Base-by-base conservation (phyloP, 129 eudicot species). In the Cynara cardunculus region DNA sequence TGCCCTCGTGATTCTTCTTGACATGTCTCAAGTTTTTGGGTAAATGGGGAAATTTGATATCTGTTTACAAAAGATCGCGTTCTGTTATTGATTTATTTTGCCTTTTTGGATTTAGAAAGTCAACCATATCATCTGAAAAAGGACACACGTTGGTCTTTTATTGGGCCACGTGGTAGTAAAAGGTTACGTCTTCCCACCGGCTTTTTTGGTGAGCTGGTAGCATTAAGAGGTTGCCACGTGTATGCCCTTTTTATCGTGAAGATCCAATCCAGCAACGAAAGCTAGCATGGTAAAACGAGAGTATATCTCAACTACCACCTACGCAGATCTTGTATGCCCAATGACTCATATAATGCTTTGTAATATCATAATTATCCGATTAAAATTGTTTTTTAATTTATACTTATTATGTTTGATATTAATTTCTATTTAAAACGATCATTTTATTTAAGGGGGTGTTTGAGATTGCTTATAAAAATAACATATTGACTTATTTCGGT, bases 1-100 rank as follows among this genome's bases (percentile, higher is more conserved):
- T 77, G 77, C 31, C 6, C 86, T 71, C 82, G 86, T 83, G 86
- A 83, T 37, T 71, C 82, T 37, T 77, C 39, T 77, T 87, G 76
- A 79, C 72, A 77, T 77, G 76, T 73, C 85, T 79, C 64, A 69
- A 78, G 83, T 75, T 74, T 32, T 34, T 69, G 35, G 64, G 28
- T 61, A 71, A 75, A 76, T 73, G 81, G 72, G n/a, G 80, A 46
- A 84, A 59, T 68, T 0, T 49, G 7, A 32, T 25, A 77, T 80
- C n/a, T 5, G 67, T 49, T 39, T 56, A 53, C 6, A 41, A 73
- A 73, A 27, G 24, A 30, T 59, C 14, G 9, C 22, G 22, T 6
- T 30, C 2, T 32, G 21, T 4, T 1, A 28, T 71, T 30, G 4
- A 25, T 28, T 2, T 32, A 32, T 13, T 32, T 32, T 31, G 53